Base-by-base conservation (phyloP, 495 filamentous ascomycete genomes). In the Melanomma pulvis-pyrius region DNA sequence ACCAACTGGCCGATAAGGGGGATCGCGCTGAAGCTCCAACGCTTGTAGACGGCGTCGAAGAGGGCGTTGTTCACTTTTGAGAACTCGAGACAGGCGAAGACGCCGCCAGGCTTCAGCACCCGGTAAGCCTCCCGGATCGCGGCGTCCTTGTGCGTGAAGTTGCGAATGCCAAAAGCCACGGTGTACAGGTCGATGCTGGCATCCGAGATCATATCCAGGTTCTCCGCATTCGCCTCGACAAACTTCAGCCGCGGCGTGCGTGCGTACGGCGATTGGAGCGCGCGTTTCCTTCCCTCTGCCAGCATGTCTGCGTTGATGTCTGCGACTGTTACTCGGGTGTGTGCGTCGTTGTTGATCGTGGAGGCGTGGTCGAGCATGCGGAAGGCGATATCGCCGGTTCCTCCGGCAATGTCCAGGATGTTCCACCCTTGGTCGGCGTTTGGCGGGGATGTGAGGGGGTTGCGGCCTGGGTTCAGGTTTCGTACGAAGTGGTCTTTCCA, bases 401-500 rank as follows among this genome's bases (percentile, higher is more conserved):
- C 94, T 76, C 96, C 96, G 49, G 94, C 94, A 50, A 98, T 91
- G 79, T 98, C 94, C 71, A 98, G 90, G 78, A 98, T 96, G 70
- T 87, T 90, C 85, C 87, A 87, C 63, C 83, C 84, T 48, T 77
- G 71, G 22, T 69, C 25, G 58, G 64, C 67, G 77, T 81, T 77
- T 21, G 32, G 30, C 11, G 53, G 3, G 9, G 75, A 69, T 17
- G 80, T 68, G 56, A 82, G 79, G n/a, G 88, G 80, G 51, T 81
- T 82, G 52, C 86, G 84, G 67, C 94, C 94, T 1, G 96, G 94
- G 79, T 97, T 92, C 13, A 98, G 83, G 24, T 88, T 88, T 60
- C 92, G 87, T 44, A 98, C 94, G 77, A 98, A 98, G 79, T 96
- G 86, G 78, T 97, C 94, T 84, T 98, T 98, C 94, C 94, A 98